A percentile compares a stretch with the other conserved stretches of the same genome.
These are phyloP conservation scores for Escovopsis sp. DNA, from an alignment of 2,329 filamentous ascomycete genomes.

Conservation along the genomic window DNA sequence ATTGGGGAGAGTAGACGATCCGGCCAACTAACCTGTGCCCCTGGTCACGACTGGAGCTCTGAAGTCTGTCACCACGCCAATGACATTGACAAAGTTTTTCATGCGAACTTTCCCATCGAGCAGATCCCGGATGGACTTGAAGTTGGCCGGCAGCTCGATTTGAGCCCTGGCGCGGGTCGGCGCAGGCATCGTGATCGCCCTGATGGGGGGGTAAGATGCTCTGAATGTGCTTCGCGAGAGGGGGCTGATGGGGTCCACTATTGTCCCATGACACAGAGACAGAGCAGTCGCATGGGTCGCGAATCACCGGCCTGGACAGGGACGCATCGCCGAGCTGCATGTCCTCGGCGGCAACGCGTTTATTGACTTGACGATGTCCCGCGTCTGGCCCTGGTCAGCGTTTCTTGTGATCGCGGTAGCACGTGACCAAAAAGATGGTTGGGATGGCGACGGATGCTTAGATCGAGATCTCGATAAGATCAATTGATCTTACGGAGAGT, in stretches of 20 bases:
- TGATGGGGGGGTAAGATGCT: too few species aligned
- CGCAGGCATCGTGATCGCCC: constrained; percentile 2
- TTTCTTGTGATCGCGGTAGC: neutral
- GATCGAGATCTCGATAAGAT: neutral
- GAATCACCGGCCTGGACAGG: too few species aligned
- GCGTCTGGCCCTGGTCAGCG: neutral
- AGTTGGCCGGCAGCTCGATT: constrained; percentile 10
- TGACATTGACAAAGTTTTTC: constrained; percentile 36
- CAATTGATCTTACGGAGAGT: too few species aligned
- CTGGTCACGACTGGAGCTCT: constrained; percentile 35
- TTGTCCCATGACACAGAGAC: too few species aligned
- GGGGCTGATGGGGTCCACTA: neutral
- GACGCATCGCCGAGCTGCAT: too few species aligned
- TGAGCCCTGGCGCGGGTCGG: neutral
- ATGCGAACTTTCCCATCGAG: constrained; percentile 22
- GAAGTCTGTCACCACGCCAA: constrained; percentile 58
- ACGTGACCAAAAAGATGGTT: neutral
- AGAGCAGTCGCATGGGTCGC: too few species aligned
- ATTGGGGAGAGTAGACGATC: neutral
- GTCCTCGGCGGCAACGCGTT: neutral
- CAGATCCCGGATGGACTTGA: constrained; percentile 24
- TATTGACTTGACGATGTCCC: neutral
- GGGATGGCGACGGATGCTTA: neutral
- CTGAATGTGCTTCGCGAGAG: neutral
- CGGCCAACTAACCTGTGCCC: constrained; percentile 29